Evolutionary conservation across 1,139 yeast species (phyloP).

Genomic region (Spencermartinsiella ligniputridi): DNA sequence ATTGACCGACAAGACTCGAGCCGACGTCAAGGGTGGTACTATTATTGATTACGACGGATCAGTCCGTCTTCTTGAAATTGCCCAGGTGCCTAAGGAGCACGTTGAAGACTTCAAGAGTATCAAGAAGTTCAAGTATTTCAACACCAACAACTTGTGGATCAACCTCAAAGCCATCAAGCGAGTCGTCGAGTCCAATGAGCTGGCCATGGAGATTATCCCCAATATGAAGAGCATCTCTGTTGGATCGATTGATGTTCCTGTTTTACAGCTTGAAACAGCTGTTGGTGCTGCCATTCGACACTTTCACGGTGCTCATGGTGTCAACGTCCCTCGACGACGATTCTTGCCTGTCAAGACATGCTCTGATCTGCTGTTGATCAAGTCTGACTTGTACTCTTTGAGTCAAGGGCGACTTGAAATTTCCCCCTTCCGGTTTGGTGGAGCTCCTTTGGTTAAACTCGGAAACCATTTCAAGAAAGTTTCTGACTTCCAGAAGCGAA

Average conservation of each 20-base stretch:
- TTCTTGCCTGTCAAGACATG: constrained; percentile 98
- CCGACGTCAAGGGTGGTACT: constrained; percentile 99
- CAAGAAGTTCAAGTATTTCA: constrained; percentile 95
- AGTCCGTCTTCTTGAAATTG: constrained; percentile 92
- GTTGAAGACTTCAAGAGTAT: constrained; percentile 97
- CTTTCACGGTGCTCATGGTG: constrained; percentile 94
- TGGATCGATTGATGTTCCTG: constrained; percentile 76
- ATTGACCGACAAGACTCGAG: constrained; percentile 96
- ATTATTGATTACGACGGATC: constrained; percentile 93
- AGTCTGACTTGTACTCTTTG: constrained; percentile 89
- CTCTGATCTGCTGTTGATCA: constrained; percentile 88
- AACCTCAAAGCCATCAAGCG: constrained; percentile 91
- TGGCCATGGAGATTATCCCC: constrained; percentile 92
- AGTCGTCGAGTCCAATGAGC: constrained; percentile 77
- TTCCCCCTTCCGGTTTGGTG: constrained; percentile 77
- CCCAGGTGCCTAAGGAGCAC: constrained; percentile 98
- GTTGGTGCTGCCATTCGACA: constrained; percentile 99
- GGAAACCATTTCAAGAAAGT: constrained; percentile 97
- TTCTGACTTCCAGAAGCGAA: constrained; percentile 80
- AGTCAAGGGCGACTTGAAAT: constrained; percentile 88
- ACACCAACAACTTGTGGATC: constrained; percentile 97
- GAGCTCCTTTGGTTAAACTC: constrained; percentile 91
- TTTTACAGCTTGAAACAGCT: constrained; percentile 94
- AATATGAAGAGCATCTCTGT: constrained; percentile 77
- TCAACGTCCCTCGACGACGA: constrained; percentile 95